Evolutionary conservation across 768 basidiomycete genomes (phyloP).

Genomic region (Xerocomus spinulosus): DNA sequence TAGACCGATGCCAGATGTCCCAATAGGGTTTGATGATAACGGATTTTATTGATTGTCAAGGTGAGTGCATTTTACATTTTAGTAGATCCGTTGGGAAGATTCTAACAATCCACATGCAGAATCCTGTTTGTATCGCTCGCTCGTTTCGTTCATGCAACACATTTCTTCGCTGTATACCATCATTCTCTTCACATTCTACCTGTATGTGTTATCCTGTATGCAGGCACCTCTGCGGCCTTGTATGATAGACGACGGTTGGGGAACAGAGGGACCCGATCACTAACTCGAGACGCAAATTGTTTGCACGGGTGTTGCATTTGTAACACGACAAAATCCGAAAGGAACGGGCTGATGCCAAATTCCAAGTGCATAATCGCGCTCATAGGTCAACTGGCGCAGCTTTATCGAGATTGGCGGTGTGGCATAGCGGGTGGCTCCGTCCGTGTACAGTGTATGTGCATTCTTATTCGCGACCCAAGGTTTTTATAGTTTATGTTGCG

Average conservation of each 20-base stretch:
- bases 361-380: too few relatives aligned
- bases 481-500: too few relatives aligned
- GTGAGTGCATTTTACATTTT: constrained; percentile 3
- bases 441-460: too few relatives aligned
- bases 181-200: constrained; percentile 4
- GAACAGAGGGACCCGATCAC: neutral
- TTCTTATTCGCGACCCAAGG: too few relatives aligned
- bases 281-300: too few relatives aligned
- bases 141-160: constrained; percentile 11
- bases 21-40: constrained; percentile 27
- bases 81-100: neutral
- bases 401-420: too few relatives aligned
- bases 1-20: constrained; percentile 26
- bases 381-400: too few relatives aligned
- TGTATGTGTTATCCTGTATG: constrained; percentile 5
- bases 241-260: neutral
- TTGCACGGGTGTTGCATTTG: too few relatives aligned
- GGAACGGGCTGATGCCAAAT: too few relatives aligned
- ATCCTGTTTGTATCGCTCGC: neutral
- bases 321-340: too few relatives aligned
- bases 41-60: constrained; percentile 11
- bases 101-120: neutral
- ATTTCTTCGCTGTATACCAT: neutral
- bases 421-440: too few relatives aligned
- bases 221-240: constrained; percentile 3